These are phyloP conservation scores for Nymphaea colorata DNA, from an alignment of 164 flowering plant species.

Conservation along the genomic window DNA sequence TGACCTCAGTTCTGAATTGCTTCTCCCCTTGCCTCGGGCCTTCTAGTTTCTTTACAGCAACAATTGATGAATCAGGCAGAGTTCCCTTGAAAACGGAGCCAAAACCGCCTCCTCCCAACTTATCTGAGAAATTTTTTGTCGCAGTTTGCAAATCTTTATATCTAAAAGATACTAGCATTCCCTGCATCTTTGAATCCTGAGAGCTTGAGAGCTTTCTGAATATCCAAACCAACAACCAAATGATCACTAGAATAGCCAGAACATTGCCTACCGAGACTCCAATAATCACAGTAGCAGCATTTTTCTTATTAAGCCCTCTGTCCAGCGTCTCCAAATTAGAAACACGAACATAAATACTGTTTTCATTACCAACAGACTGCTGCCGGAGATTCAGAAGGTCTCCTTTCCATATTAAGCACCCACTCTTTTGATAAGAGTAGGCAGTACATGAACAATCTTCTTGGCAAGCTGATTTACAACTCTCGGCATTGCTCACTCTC, in stretches of 20 bases:
- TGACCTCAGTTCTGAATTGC: slow-evolving; percentile 51
- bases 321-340: neutral
- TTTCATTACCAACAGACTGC: neutral
- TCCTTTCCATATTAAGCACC: slow-evolving; percentile 11
- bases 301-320: slow-evolving; percentile 3
- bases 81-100: slow-evolving; percentile 46
- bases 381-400: slow-evolving; percentile 2
- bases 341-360: slow-evolving; percentile 5
- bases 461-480: slow-evolving; percentile 12
- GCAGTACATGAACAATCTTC: slow-evolving; percentile 13
- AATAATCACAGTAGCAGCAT: slow-evolving; percentile 6
- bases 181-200: slow-evolving; percentile 14
- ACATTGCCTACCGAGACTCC: slow-evolving; percentile 14
- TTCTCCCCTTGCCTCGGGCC: slow-evolving; percentile 41
- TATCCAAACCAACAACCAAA: slow-evolving; percentile 8
- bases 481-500: neutral
- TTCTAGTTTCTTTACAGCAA: slow-evolving; percentile 46
- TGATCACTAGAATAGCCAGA: slow-evolving; percentile 8
- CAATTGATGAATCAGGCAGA: slow-evolving; percentile 20
- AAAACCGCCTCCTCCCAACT: slow-evolving; percentile 44
- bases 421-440: slow-evolving; percentile 5
- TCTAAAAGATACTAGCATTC: slow-evolving; percentile 25
- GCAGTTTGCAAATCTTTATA: slow-evolving; percentile 29
- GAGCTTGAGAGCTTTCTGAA: slow-evolving; percentile 7
- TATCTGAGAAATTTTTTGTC: slow-evolving; percentile 43